phyloP scores from a whole-genome alignment of 1,284 basidiomycete species.

The Cystobasidium pallidum region DNA sequence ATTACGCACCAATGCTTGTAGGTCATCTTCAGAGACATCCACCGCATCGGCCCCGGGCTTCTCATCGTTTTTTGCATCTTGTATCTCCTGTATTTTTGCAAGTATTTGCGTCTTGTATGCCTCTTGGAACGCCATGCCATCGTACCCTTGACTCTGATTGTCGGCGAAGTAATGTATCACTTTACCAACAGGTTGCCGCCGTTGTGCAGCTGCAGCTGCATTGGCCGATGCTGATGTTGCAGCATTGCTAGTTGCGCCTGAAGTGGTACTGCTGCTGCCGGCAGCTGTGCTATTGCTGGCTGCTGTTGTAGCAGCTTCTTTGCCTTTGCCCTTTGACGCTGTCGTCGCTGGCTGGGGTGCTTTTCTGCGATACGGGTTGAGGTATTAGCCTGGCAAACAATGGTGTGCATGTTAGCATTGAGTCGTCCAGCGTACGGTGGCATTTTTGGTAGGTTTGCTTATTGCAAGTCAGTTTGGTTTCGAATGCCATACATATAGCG shows the following conservation, averaged over 20 bases:
- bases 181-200: conserved; percentile 24
- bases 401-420: neutral
- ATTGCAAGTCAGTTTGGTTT: no score
- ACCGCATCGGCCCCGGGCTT: neutral
- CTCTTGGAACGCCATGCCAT: conserved; percentile 24
- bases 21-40: conserved; percentile 7
- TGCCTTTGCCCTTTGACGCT: conserved; percentile 34
- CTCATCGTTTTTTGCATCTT: conserved; percentile 6
- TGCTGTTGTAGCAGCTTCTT: conserved; percentile 1
- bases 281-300: neutral
- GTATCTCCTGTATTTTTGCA: conserved; percentile 13
- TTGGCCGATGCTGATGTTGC: neutral
- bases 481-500: no score
- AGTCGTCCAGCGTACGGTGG: conserved; percentile 9
- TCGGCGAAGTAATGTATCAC: conserved; percentile 38
- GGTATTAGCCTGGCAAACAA: neutral
- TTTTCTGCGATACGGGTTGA: neutral
- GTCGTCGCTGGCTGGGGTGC: conserved; percentile 13
- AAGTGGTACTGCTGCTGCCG: conserved; percentile 2
- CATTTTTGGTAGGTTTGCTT: neutral
- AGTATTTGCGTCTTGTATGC: conserved; percentile 26
- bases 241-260: neutral
- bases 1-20: conserved; percentile 18
- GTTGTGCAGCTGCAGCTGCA: conserved; percentile 11
- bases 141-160: conserved; percentile 29